Evolutionary conservation across 2,329 filamentous ascomycete genomes (phyloP).

Genomic region (Aspergillus hortae): DNA sequence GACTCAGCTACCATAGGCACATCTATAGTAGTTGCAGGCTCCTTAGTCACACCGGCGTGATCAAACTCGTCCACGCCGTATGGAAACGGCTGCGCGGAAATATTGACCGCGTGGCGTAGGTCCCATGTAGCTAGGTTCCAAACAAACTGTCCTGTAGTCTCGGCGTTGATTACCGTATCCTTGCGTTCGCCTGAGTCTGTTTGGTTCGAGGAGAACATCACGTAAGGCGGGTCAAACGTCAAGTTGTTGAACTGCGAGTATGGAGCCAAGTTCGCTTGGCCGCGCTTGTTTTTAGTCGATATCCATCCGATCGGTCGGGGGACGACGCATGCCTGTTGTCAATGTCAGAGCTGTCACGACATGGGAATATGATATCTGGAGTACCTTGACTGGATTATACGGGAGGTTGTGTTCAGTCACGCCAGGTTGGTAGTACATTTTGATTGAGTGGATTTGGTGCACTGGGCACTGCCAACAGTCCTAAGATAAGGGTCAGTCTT

Average conservation of each 20-base stretch:
- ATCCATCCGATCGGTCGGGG: slow-evolving; percentile 65
- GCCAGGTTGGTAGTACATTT: slow-evolving; percentile 54
- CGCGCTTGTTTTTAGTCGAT: slow-evolving; percentile 48
- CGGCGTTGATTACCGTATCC: slow-evolving; percentile 56
- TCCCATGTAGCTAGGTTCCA: slow-evolving; percentile 60
- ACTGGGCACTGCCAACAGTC: no score
- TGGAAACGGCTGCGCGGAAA: slow-evolving; percentile 49
- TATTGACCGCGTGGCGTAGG: slow-evolving; percentile 55
- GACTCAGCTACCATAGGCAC: slow-evolving; percentile 52
- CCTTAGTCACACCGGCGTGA: slow-evolving; percentile 49
- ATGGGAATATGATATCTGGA: background rate
- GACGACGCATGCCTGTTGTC: slow-evolving; percentile 48
- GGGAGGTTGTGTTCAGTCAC: slow-evolving; percentile 51
- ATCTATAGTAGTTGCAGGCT: slow-evolving; percentile 36
- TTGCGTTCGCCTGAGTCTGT: slow-evolving; percentile 47
- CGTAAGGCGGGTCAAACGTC: slow-evolving; percentile 60
- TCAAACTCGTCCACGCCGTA: slow-evolving; percentile 55
- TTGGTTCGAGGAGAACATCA: slow-evolving; percentile 61
- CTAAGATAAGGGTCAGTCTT: no score
- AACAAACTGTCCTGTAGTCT: slow-evolving; percentile 54
- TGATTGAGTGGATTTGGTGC: background rate
- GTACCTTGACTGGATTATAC: slow-evolving; percentile 55
- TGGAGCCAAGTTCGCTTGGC: slow-evolving; percentile 55
- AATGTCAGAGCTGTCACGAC: background rate
- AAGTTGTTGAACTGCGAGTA: slow-evolving; percentile 63